Evolutionary conservation across 257 asterid genomes (phyloP), one percentile per base, ranked within the genome.

Genomic region (Scutellaria barbata): DNA sequence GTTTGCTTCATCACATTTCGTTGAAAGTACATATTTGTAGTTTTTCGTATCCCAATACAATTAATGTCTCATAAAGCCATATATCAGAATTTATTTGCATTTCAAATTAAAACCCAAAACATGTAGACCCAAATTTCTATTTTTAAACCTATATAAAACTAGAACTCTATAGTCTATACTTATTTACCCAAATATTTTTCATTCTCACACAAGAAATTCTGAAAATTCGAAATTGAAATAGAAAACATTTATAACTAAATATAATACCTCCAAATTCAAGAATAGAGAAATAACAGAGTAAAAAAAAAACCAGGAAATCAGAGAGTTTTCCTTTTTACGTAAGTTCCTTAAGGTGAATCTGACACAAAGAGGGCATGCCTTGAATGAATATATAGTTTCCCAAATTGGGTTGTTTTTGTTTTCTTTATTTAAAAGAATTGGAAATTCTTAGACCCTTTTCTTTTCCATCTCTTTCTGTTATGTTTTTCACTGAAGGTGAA

Each of bases 401-500:
- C 22, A 7, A 66, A 45, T 40, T 66, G 69, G 66, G 53, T 55
- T 43, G 8, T 43, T 69, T 57, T 69, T 69, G 47, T 54, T 73
- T 25, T 59, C 13, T 74, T 65, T 2, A 54, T 11, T 35, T 8
- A 40, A 72, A 62, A 51, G 62, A 47, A 56, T 53, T 64, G 7
- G 5, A 20, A 52, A 8, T 63, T 18, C 20, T 52, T 4, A 40
- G 7, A 6, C 17, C 30, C 17, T 17, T 18, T 52, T 37, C 14
- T 39, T 39, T 35, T 52, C 48, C 48, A 52, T 63, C 62, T 33
- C 66, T 73, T 73, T 73, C 64, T 63, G 63, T 63, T 73, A 63
- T 63, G 43, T 22, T 63, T 74, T 74, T 74, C 78, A 66, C 73
- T 35, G 7, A 46, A 48, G 50, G 77, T 62, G 71, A 56, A 55